These are phyloP conservation scores for Nakazawaea sp. DNA, from an alignment of 805 yeast genomes.

Conservation along the genomic window DNA sequence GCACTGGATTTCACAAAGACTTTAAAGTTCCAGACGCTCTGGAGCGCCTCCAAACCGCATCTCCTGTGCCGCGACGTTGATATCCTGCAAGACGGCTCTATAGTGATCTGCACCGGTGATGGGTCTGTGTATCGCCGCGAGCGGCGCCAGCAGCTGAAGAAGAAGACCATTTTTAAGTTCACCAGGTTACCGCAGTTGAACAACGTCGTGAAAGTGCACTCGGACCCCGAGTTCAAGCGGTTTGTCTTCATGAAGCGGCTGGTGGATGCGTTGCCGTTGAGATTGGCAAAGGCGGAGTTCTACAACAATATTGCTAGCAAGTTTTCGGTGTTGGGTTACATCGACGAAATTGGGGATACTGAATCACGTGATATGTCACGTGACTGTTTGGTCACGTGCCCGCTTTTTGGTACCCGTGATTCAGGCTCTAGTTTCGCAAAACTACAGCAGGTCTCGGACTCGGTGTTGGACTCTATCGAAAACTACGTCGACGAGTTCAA, in stretches of 20 bases:
- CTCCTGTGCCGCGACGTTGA: slow-evolving; percentile 62
- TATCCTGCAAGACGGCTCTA: slow-evolving; percentile 59
- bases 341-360: not conserved
- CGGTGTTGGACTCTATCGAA: not conserved
- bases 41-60: slow-evolving; percentile 57
- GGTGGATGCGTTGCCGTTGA: slow-evolving; percentile 48
- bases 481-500: not conserved
- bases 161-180: slow-evolving; percentile 39
- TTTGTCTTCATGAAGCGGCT: slow-evolving; percentile 67
- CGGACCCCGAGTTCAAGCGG: slow-evolving; percentile 59
- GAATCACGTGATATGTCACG: not conserved
- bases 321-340: not conserved
- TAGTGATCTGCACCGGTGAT: slow-evolving; percentile 57
- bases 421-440: too few relatives aligned
- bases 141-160: slow-evolving; percentile 21
- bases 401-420: too few relatives aligned
- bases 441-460: not conserved
- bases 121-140: slow-evolving; percentile 57
- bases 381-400: too few relatives aligned
- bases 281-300: slow-evolving; percentile 20
- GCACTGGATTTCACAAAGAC: slow-evolving; percentile 26
- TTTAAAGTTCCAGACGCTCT: slow-evolving; percentile 41
- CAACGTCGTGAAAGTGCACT: slow-evolving; percentile 52
- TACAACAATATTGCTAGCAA: not conserved
- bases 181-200: slow-evolving; percentile 46